Evolutionary conservation across 768 basidiomycete species (phyloP).

Genomic region (Mycena pura): DNA sequence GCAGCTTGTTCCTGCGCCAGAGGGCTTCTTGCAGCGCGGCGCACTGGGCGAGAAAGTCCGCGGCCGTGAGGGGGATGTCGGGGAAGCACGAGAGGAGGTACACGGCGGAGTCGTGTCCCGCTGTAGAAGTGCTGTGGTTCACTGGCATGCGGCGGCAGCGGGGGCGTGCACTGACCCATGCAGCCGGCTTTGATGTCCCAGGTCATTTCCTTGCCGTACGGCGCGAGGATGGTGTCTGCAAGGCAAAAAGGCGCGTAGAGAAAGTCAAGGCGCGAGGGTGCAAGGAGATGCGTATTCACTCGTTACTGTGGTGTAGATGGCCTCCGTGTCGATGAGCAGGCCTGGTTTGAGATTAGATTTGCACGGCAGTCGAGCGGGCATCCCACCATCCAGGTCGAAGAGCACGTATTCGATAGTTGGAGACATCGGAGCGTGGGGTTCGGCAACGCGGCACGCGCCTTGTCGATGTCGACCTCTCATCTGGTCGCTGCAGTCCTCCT

Average conservation of each 20-base stretch:
- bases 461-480: too few species aligned
- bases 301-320: slow-evolving; percentile 78
- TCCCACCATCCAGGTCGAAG: slow-evolving; percentile 76
- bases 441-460: too few species aligned
- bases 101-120: slow-evolving; percentile 66
- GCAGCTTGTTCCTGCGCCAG: slow-evolving; percentile 73
- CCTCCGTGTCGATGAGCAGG: slow-evolving; percentile 78
- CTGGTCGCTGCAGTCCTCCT: too few species aligned
- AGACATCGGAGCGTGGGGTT: too few species aligned
- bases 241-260: background rate
- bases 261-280: too few species aligned
- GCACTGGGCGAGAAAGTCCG: slow-evolving; percentile 64
- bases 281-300: slow-evolving; percentile 54
- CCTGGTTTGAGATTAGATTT: slow-evolving; percentile 44
- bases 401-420: slow-evolving; percentile 58
- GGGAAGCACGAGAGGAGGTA: slow-evolving; percentile 83
- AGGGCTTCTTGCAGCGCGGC: slow-evolving; percentile 62
- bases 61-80: slow-evolving; percentile 66
- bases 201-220: slow-evolving; percentile 78
- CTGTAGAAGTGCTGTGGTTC: slow-evolving; percentile 41
- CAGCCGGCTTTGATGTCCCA: slow-evolving; percentile 90
- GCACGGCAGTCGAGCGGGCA: background rate
- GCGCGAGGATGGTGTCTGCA: slow-evolving; percentile 75
- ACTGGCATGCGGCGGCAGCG: background rate
- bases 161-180: slow-evolving; percentile 78